phyloP scores from a whole-genome alignment of 208 protist species.

The Phytomonas sp. region DNA sequence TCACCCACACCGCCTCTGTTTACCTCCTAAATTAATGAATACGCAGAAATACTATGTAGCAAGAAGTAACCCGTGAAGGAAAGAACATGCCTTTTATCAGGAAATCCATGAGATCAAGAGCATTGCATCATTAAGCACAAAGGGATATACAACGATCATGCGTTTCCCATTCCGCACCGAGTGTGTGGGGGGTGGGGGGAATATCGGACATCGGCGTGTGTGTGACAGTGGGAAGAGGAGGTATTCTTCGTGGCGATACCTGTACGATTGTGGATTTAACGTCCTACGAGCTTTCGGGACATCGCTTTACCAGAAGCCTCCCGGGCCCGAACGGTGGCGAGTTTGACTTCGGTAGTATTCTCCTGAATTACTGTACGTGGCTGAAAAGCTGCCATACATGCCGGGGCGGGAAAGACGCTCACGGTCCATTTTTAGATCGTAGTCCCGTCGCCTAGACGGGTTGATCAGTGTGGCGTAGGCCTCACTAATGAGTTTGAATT shows the following conservation, averaged over 20 bases:
- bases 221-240: not conserved
- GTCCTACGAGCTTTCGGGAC: not conserved
- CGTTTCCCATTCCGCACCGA: too few relatives aligned
- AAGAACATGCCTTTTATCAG: not conserved
- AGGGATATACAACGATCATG: too few relatives aligned
- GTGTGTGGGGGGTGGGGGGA: too few relatives aligned
- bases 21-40: not conserved
- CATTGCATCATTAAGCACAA: not conserved
- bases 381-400: constrained; percentile 24
- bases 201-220: not conserved
- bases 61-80: not conserved
- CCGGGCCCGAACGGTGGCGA: constrained; percentile 31
- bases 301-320: constrained; percentile 49
- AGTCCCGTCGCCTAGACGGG: constrained; percentile 64
- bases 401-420: constrained; percentile 37
- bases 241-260: not conserved
- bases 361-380: constrained; percentile 28
- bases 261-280: not conserved
- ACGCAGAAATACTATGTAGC: not conserved
- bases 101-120: not conserved
- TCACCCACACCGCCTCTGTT: not conserved
- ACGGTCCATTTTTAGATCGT: constrained; percentile 68
- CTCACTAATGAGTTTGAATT: constrained; percentile 88
- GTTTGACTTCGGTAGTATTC: constrained; percentile 40
- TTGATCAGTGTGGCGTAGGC: constrained; percentile 76